A percentile compares a stretch with the other conserved stretches of the same genome.
phyloP scores from a whole-genome alignment of 208 protist species.

The Trypanosoma caninum region DNA sequence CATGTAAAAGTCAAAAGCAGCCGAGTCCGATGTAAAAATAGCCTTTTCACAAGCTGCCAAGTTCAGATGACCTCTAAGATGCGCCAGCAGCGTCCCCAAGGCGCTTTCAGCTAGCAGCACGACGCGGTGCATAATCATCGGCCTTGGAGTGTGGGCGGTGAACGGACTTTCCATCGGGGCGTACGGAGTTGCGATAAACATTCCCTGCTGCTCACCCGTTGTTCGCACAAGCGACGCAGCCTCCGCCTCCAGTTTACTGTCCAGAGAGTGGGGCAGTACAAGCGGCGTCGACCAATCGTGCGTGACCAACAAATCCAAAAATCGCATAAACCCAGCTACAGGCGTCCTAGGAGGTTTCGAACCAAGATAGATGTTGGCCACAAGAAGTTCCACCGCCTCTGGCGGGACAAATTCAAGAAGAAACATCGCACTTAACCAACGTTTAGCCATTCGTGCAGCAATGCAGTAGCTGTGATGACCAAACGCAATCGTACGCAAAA shows the following conservation, averaged over 20 bases:
- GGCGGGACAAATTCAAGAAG: constrained; percentile 78
- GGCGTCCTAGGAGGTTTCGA: constrained; percentile 50
- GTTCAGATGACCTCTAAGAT: constrained; percentile 18
- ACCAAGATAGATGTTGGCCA: constrained; percentile 71
- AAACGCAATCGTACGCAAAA: constrained; percentile 67
- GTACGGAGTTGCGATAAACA: constrained; percentile 85
- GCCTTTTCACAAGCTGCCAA: constrained; percentile 28
- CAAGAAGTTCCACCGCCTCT: constrained; percentile 82
- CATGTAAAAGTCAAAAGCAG: constrained; percentile 70
- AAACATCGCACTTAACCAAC: constrained; percentile 77
- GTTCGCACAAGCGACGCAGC: constrained; percentile 49
- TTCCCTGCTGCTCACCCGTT: constrained; percentile 59
- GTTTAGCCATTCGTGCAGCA: constrained; percentile 70
- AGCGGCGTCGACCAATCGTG: constrained; percentile 77
- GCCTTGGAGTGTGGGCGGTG: constrained; percentile 71
- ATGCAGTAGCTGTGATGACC: constrained; percentile 72
- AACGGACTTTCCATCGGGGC: constrained; percentile 72
- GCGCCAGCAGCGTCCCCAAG: constrained; percentile 39
- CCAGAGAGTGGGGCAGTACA: constrained; percentile 66
- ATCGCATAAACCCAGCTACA: constrained; percentile 69
- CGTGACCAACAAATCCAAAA: constrained; percentile 71
- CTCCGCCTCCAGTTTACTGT: constrained; percentile 35
- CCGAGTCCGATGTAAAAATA: constrained; percentile 48
- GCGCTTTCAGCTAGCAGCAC: constrained; percentile 69
- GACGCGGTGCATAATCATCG: constrained; percentile 79